phyloP scores from a whole-genome alignment of 1,284 basidiomycete genomes.

The Dichomitus squalens region DNA sequence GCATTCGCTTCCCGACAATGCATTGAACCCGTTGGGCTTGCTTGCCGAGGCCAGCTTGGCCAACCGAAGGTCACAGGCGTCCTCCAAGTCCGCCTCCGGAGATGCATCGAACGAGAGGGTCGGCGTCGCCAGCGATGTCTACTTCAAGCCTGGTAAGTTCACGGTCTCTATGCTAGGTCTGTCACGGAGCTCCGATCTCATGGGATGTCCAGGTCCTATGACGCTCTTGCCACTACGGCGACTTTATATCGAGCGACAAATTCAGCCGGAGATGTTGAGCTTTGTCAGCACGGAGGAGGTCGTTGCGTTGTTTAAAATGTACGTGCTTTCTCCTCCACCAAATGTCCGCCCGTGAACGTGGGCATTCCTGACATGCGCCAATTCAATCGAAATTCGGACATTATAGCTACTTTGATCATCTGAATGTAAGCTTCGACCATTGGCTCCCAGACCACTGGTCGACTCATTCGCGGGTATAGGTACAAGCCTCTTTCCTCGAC shows the following conservation, averaged over 20 bases:
- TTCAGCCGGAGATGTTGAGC: slow-evolving; percentile 88
- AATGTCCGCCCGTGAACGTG: slow-evolving; percentile 2
- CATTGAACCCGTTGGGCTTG: slow-evolving; percentile 87
- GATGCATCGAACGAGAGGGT: slow-evolving; percentile 38
- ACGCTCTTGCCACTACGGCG: slow-evolving; percentile 84
- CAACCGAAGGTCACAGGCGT: slow-evolving; percentile 64
- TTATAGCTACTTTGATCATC: slow-evolving; percentile 72
- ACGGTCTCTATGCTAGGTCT: slow-evolving; percentile 12
- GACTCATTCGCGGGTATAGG: slow-evolving; percentile 41
- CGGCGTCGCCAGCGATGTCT: slow-evolving; percentile 88
- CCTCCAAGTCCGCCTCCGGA: slow-evolving; percentile 24
- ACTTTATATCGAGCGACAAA: slow-evolving; percentile 86
- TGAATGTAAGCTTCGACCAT: slow-evolving; percentile 57
- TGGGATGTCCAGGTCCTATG: slow-evolving; percentile 66
- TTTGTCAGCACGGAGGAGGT: slow-evolving; percentile 86
- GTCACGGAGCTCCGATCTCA: slow-evolving; percentile 17
- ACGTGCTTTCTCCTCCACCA: slow-evolving; percentile 22
- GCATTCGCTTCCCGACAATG: slow-evolving; percentile 89
- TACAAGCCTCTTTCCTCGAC: slow-evolving; percentile 77
- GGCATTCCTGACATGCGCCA: not conserved
- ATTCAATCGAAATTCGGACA: slow-evolving; percentile 15
- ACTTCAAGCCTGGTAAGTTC: slow-evolving; percentile 87
- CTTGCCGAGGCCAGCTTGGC: slow-evolving; percentile 91
- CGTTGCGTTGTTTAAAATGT: slow-evolving; percentile 91
- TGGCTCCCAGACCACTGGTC: slow-evolving; percentile 14